Base-by-base conservation (phyloP, 495 filamentous ascomycete genomes). In the Rostrohypoxylon terebratum region DNA sequence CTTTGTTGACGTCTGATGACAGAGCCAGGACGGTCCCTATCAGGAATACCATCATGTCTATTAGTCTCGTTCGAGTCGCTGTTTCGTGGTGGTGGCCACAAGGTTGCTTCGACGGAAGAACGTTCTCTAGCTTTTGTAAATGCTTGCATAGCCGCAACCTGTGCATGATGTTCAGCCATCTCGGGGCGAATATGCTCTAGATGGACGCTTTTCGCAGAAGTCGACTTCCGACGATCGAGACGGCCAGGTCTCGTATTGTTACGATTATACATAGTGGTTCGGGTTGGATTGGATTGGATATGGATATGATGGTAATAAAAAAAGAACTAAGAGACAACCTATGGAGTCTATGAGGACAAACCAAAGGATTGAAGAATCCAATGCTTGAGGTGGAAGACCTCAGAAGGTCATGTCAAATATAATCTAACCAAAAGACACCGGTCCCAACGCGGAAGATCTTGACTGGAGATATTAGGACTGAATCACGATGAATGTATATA, bases 141-240 rank as follows among this genome's bases (percentile, higher is more conserved):
- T 44, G 92, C 92, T 68, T 85, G 79, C 23, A 83, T 83, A n/a
- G 92, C 92, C 54, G 92, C 92, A 42, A 86, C 85, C 9, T 89
- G 85, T 31, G 92, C 92, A 75, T 92, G 87, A 34, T 83, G 80
- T 53, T 87, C 84, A 10, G 87, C 87, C n/a, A 84, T 72, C 18
- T 85, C 83, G 7, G 89, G 83, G 50, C 88, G 83, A 47, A 88
- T 82, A 36, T 83, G 73, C 36, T 87, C 83, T 14, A 81, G 72
- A 34, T 80, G 75, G 36, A 82, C 81, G 28, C 81, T 86, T 62
- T 83, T 83, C 34, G 87, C 81, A 16, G 90, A 91, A 51, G 86
- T 81, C 16, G 92, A 93, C 77, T 89, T 91, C 60, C 87, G 85
- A 72, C 86, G 86, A 73, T 83, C 83, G 54, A 91, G 83, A 38